These are phyloP conservation scores for Trichoderma sp. DNA, from an alignment of 2,329 filamentous ascomycete species.

Conservation along the genomic window DNA sequence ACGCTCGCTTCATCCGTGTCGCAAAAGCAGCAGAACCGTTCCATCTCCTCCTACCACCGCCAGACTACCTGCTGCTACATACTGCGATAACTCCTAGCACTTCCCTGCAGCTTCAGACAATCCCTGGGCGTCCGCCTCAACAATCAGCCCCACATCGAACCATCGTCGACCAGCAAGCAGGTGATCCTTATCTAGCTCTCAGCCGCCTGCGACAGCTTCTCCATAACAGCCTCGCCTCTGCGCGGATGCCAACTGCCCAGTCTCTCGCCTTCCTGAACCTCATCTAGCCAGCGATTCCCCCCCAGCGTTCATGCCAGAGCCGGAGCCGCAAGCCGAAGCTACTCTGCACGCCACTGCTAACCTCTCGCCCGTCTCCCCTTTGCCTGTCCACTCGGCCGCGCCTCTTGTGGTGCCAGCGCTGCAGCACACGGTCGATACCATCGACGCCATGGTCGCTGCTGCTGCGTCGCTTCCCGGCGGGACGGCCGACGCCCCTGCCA, in stretches of 20 bases:
- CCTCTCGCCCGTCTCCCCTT: constrained; percentile 55
- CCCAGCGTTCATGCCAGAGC: constrained; percentile 25
- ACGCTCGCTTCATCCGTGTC: constrained; percentile 9
- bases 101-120: constrained; percentile 24
- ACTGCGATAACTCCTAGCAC: too few species aligned
- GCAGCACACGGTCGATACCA: constrained; percentile 55
- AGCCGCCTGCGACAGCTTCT: constrained; percentile 13
- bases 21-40: constrained; percentile 8
- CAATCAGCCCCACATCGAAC: constrained; percentile 27
- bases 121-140: constrained; percentile 21
- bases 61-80: background rate
- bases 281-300: constrained; percentile 10
- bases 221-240: constrained; percentile 24
- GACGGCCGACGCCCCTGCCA: constrained; percentile 36
- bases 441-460: constrained; percentile 51
- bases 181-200: constrained; percentile 23
- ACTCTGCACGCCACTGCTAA: constrained; percentile 56
- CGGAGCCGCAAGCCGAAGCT: constrained; percentile 44
- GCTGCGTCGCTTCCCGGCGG: constrained; percentile 38
- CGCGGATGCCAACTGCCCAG: constrained; percentile 22
- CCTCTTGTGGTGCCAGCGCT: constrained; percentile 53
- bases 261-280: constrained; percentile 16
- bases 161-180: constrained; percentile 24
- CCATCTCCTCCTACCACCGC: background rate
- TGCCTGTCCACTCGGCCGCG: constrained; percentile 51